Evolutionary conservation across 768 basidiomycete genomes (phyloP).

Genomic region (Russula brevipes): DNA sequence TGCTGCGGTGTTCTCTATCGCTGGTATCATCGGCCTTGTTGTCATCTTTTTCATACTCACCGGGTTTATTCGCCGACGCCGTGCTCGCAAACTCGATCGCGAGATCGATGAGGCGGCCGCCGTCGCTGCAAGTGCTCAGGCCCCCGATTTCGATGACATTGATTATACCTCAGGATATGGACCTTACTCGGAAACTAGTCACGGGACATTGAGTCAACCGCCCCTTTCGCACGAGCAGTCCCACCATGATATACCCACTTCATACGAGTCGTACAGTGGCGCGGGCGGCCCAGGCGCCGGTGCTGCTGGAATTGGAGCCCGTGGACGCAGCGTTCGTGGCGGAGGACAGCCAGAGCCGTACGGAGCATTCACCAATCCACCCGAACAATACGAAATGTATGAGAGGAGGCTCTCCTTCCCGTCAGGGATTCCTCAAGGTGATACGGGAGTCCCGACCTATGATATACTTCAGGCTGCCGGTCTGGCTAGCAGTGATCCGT

Average conservation of each 20-base stretch:
- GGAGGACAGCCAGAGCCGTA: constrained; percentile 36
- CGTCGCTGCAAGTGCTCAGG: constrained; percentile 49
- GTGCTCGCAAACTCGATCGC: constrained; percentile 59
- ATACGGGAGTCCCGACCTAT: not conserved
- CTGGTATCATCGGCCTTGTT: constrained; percentile 54
- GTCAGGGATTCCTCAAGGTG: constrained; percentile 1
- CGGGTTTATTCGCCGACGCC: constrained; percentile 55
- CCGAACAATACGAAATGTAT: constrained; percentile 28
- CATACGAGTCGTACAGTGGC: constrained; percentile 35
- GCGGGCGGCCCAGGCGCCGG: constrained; percentile 30
- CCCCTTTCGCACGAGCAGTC: constrained; percentile 36
- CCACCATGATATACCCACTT: constrained; percentile 45
- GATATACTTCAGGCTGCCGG: constrained; percentile 24
- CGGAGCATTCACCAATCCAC: constrained; percentile 36
- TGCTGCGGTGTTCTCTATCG: constrained; percentile 65
- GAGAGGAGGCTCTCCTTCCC: constrained; percentile 18
- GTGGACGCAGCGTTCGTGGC: constrained; percentile 32
- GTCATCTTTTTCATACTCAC: constrained; percentile 50
- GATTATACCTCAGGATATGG: constrained; percentile 32
- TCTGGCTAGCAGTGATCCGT: constrained; percentile 19
- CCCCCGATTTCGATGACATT: constrained; percentile 50
- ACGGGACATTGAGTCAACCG: constrained; percentile 52
- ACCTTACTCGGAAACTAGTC: constrained; percentile 46
- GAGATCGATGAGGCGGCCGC: constrained; percentile 69
- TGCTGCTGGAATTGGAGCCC: constrained; percentile 38